phyloP scores from a whole-genome alignment of 1,139 yeast genomes.

The Saccharomyces uvarum region DNA sequence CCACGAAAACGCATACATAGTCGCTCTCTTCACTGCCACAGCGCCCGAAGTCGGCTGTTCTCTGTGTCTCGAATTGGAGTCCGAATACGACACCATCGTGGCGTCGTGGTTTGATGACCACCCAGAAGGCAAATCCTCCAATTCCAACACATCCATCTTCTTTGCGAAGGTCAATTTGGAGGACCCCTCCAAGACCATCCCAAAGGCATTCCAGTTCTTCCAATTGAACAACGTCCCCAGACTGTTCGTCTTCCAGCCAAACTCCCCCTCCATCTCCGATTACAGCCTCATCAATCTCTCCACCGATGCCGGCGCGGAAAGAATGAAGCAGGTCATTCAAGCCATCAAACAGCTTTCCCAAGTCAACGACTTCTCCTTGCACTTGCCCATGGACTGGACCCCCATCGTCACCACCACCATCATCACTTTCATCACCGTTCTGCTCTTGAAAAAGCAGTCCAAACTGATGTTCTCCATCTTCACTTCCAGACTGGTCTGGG shows the following conservation, averaged over 20 bases:
- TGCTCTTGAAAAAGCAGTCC: constrained; percentile 30
- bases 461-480: constrained; percentile 30
- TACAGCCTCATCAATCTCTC: constrained; percentile 5
- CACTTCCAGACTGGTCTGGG: constrained; percentile 54
- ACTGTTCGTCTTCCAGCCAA: constrained; percentile 56
- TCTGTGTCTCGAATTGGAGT: constrained; percentile 64
- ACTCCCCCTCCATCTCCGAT: neutral
- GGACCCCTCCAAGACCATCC: constrained; percentile 36
- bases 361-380: constrained; percentile 38
- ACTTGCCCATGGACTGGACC: constrained; percentile 54
- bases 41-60: constrained; percentile 68
- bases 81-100: constrained; percentile 55
- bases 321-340: constrained; percentile 18
- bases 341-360: constrained; percentile 23
- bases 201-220: constrained; percentile 47
- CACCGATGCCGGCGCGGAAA: constrained; percentile 17
- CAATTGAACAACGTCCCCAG: constrained; percentile 74
- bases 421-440: constrained; percentile 26
- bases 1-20: constrained; percentile 52
- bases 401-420: constrained; percentile 40
- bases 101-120: constrained; percentile 50
- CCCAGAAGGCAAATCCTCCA: constrained; percentile 35
- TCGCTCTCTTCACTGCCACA: constrained; percentile 68
- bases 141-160: constrained; percentile 41
- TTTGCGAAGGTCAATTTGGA: constrained; percentile 71